Percentiles rank a stretch among this genome's conserved stretches.
These are phyloP conservation scores for Chimonanthus salicifolius DNA, from an alignment of 164 flowering plant genomes.

Conservation along the genomic window DNA sequence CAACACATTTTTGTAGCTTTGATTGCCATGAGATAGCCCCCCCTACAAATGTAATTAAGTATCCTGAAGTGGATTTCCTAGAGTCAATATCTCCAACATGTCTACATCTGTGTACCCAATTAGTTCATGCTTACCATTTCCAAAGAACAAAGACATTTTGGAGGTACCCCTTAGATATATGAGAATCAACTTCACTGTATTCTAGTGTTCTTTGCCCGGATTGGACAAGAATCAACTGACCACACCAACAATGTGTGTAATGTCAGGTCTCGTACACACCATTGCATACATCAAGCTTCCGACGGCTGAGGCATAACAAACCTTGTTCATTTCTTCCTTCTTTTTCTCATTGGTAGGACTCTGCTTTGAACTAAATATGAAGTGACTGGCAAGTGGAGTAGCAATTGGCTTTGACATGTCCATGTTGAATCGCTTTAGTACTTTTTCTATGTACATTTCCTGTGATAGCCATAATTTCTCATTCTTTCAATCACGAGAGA, in stretches of 20 bases:
- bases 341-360: not conserved
- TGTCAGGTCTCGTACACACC: not conserved
- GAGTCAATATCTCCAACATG: not conserved
- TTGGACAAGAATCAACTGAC: not conserved
- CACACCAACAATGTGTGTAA: not conserved
- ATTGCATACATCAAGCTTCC: not conserved
- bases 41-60: no score
- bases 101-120: not conserved
- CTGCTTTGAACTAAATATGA: not conserved
- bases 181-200: not conserved
- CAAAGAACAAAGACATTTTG: not conserved
- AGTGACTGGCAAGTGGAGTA: not conserved
- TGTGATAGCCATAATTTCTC: conserved; percentile 1
- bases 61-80: not conserved
- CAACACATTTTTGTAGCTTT: no score
- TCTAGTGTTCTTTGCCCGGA: not conserved
- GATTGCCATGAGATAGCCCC: no score
- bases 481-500: conserved; percentile 1
- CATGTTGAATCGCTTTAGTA: conserved; percentile 1
- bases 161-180: not conserved
- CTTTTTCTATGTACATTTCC: not conserved
- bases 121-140: not conserved
- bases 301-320: not conserved
- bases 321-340: not conserved
- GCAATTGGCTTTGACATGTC: not conserved